phyloP scores from a whole-genome alignment of 1,139 yeast species.

The Pichia sp. region DNA sequence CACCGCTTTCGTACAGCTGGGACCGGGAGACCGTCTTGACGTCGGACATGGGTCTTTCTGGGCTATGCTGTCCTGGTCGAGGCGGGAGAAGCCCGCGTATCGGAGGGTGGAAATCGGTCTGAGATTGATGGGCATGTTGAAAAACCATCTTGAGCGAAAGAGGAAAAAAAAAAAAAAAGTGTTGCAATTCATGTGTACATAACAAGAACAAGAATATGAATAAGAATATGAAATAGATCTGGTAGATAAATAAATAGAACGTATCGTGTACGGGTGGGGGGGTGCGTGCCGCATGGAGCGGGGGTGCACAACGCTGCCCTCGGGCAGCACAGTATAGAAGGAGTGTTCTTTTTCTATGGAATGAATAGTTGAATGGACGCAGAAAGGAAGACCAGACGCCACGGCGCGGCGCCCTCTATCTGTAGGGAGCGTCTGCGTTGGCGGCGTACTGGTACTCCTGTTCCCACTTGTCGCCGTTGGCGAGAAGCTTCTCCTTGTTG shows the following conservation, averaged over 20 bases:
- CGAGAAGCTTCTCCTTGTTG: constrained; percentile 82
- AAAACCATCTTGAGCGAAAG: neutral
- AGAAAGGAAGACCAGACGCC: neutral
- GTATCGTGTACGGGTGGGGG: neutral
- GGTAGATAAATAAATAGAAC: constrained; percentile 1
- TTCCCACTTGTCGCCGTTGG: constrained; percentile 93
- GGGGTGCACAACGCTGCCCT: neutral
- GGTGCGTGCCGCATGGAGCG: neutral
- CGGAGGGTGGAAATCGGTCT: no score
- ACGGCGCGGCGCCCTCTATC: constrained; percentile 37
- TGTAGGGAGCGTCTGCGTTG: constrained; percentile 87
- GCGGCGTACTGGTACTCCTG: constrained; percentile 85
- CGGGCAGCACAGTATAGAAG: no score
- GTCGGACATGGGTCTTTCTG: constrained; percentile 11
- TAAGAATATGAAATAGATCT: neutral
- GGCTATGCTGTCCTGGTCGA: no score
- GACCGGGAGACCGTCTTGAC: constrained; percentile 34
- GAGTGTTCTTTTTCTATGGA: neutral
- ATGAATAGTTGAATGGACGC: constrained; percentile 2
- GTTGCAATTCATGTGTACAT: neutral
- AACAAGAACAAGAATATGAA: neutral
- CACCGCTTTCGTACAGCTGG: constrained; percentile 31
- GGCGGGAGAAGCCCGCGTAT: no score
- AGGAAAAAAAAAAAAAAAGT: neutral
- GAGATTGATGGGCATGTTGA: neutral